Conservation (phyloP, 208 protist species). For the Angomonas ambiguus region DNA sequence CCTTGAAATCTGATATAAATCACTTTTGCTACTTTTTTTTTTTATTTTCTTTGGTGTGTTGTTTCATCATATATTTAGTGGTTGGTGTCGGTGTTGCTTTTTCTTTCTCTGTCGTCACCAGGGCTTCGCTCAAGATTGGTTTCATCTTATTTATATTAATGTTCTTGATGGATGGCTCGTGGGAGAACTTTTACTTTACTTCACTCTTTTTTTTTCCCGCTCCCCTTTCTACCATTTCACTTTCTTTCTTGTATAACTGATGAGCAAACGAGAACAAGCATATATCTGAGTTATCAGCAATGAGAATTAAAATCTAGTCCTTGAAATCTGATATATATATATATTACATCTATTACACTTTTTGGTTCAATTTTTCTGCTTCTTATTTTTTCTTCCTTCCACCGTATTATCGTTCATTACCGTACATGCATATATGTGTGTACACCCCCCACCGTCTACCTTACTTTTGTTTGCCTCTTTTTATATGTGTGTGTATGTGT, state of each 20-base stretch:
- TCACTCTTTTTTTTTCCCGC: too few relatives aligned
- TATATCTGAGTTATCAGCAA: conserved; percentile 38
- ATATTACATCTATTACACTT: too few relatives aligned
- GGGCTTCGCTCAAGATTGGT: too few relatives aligned
- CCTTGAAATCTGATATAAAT: conserved; percentile 44
- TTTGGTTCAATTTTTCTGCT: neutral
- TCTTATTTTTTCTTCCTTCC: neutral
- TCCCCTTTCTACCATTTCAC: too few relatives aligned
- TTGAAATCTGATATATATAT: conserved; percentile 40
- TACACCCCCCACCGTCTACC: neutral
- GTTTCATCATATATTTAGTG: too few relatives aligned
- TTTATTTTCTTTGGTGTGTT: neutral
- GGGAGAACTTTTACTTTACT: too few relatives aligned
- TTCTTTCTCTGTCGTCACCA: neutral
- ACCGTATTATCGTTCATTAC: neutral
- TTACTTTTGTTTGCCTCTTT: neutral
- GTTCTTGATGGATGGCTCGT: too few relatives aligned
- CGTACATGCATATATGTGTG: neutral
- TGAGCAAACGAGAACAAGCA: conserved; percentile 47
- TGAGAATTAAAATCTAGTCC: conserved; percentile 34
- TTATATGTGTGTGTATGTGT: neutral
- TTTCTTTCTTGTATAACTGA: too few relatives aligned
- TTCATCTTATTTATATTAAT: too few relatives aligned
- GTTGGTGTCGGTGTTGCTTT: too few relatives aligned
- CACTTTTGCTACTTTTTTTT: neutral